A percentile compares a stretch with the other conserved stretches of the same genome.
Conservation (phyloP, 2,329 filamentous ascomycete genomes). For the Paecilomyces sp. region DNA sequence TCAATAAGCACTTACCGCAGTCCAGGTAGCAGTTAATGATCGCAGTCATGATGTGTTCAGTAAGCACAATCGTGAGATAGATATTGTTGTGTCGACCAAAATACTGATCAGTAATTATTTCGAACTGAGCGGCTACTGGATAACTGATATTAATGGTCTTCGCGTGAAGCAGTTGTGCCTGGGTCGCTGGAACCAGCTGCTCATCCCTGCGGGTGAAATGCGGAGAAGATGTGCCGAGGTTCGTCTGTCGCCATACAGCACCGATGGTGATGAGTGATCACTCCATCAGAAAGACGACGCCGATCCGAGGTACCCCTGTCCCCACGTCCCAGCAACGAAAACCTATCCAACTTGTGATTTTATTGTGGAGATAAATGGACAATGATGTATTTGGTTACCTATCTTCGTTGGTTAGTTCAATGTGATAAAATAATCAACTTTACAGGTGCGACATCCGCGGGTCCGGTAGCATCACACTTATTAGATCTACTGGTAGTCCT, state of each 20-base stretch:
- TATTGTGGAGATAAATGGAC: background rate
- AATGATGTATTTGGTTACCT: background rate
- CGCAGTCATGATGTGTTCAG: constrained; percentile 42
- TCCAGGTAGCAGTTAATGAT: constrained; percentile 63
- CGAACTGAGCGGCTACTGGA: background rate
- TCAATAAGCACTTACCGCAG: constrained; percentile 46
- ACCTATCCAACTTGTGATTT: background rate
- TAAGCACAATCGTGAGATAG: background rate
- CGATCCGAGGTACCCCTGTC: background rate
- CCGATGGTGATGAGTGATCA: background rate
- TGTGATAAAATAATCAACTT: background rate
- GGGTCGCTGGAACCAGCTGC: background rate
- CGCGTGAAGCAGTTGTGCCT: background rate
- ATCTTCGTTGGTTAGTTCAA: background rate
- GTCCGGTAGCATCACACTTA: background rate
- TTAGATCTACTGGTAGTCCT: background rate
- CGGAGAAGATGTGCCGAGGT: background rate
- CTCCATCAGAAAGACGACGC: background rate
- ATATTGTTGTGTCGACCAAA: background rate
- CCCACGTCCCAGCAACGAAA: background rate
- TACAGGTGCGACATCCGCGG: background rate
- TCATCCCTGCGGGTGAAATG: background rate
- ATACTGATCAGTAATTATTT: background rate
- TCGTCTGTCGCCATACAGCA: background rate
- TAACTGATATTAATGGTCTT: background rate